Evolutionary conservation across 2,329 filamentous ascomycete genomes (phyloP).

Genomic region (Alternaria triticina): DNA sequence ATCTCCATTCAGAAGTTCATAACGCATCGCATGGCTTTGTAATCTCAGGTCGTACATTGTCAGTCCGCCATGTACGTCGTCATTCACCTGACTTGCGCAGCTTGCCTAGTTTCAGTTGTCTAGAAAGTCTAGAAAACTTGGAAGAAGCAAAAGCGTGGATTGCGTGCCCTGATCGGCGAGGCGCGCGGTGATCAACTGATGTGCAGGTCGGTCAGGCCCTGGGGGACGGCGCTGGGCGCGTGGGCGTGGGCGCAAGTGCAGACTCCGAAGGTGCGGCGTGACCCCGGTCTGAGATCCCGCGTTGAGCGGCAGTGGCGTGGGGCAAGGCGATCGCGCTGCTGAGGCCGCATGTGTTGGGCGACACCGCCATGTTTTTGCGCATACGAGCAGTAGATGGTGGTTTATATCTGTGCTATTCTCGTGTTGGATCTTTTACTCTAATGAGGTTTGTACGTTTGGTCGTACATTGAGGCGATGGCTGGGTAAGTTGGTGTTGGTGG

Average conservation of each 20-base stretch:
- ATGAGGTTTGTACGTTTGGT: not conserved
- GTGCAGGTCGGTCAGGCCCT: constrained; percentile 4
- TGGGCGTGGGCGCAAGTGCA: not conserved
- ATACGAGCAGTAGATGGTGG: not conserved
- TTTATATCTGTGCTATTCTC: not conserved
- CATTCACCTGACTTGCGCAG: not conserved
- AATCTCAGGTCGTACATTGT: not conserved
- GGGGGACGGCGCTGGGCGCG: not conserved
- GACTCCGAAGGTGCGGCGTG: not conserved
- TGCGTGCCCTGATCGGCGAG: not conserved
- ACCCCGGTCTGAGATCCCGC: constrained; percentile 8
- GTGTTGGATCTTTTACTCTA: not conserved
- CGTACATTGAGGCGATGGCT: not conserved
- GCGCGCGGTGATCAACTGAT: not conserved
- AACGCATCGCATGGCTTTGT: not conserved
- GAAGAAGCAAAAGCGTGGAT: not conserved
- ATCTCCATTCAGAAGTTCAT: not conserved
- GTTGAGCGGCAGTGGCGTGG: constrained; percentile 11
- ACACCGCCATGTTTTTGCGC: not conserved
- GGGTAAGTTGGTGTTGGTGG: not conserved
- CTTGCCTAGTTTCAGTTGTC: not conserved
- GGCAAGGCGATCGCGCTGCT: not conserved
- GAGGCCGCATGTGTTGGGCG: not conserved
- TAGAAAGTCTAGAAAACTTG: not conserved
- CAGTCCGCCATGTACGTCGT: not conserved